Conservation (phyloP, 192 early-diverging fungal genomes). For the Linnemannia schmuckeri region DNA sequence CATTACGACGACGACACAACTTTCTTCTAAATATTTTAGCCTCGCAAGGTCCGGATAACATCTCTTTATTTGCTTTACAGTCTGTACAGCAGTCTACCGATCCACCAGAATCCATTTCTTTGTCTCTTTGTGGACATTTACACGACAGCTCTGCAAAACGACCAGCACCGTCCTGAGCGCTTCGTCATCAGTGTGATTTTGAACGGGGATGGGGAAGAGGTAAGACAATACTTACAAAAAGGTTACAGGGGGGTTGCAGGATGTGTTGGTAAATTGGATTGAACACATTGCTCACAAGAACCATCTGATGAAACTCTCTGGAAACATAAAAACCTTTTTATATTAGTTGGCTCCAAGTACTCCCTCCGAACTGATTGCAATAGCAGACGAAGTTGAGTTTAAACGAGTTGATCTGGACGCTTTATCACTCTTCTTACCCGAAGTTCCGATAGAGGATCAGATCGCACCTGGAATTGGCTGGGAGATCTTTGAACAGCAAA, state of each 20-base stretch:
- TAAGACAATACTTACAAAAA: background rate
- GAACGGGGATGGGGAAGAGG: slow-evolving; percentile 51
- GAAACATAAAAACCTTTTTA: background rate
- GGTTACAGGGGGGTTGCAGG: background rate
- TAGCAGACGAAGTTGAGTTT: slow-evolving; percentile 35
- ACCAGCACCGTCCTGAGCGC: slow-evolving; percentile 36
- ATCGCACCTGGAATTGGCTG: slow-evolving; percentile 28
- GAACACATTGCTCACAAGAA: background rate
- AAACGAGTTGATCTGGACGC: slow-evolving; percentile 26
- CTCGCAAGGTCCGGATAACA: slow-evolving; percentile 35
- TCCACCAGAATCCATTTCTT: slow-evolving; percentile 47
- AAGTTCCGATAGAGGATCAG: slow-evolving; percentile 43
- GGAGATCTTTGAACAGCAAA: slow-evolving; percentile 14
- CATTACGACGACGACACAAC: background rate
- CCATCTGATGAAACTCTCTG: background rate
- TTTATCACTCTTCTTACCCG: slow-evolving; percentile 18
- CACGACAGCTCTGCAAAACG: slow-evolving; percentile 22
- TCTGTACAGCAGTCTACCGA: slow-evolving; percentile 49
- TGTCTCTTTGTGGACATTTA: slow-evolving; percentile 51
- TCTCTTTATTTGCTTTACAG: slow-evolving; percentile 49
- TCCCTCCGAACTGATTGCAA: slow-evolving; percentile 41
- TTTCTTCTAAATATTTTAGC: slow-evolving; percentile 13
- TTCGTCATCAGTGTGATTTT: slow-evolving; percentile 51
- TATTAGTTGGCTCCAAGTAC: slow-evolving; percentile 47
- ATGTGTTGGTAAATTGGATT: background rate